A percentile compares a stretch with the other conserved stretches of the same genome.
phyloP scores from a whole-genome alignment of 495 filamentous ascomycete species.

The Pyrenula massariospora region DNA sequence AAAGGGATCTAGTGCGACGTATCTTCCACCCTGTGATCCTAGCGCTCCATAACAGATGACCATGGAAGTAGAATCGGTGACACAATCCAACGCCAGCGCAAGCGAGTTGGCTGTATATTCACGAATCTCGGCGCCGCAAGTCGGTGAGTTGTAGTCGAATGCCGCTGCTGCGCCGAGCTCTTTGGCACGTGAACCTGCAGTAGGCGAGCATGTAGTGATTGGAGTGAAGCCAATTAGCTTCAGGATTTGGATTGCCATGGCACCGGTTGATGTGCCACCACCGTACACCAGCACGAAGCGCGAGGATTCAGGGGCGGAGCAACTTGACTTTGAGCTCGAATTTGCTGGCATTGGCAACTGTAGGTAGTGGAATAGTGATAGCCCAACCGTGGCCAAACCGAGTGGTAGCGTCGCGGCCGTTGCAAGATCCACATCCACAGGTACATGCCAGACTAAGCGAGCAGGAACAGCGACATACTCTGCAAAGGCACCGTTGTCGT shows the following conservation, averaged over 20 bases:
- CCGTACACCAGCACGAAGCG: conserved; percentile 20
- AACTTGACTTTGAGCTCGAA: conserved; percentile 5
- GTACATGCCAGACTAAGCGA: conserved; percentile 25
- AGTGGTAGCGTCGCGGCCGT: conserved; percentile 21
- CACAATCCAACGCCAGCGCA: too few relatives aligned
- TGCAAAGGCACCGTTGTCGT: conserved; percentile 25
- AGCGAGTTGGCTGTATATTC: conserved; percentile 13
- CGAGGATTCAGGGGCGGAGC: conserved; percentile 7
- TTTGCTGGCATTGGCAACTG: background rate
- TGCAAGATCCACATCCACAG: conserved; percentile 12
- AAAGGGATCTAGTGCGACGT: too few relatives aligned
- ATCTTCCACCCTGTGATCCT: too few relatives aligned
- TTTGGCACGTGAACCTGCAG: conserved; percentile 33
- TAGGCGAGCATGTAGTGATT: conserved; percentile 36
- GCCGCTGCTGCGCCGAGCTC: conserved; percentile 32
- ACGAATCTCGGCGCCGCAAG: conserved; percentile 23
- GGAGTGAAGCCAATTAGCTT: conserved; percentile 24
- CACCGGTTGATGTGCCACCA: conserved; percentile 17
- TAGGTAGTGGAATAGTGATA: conserved; percentile 4
- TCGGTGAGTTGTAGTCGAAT: conserved; percentile 36
- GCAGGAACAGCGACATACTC: conserved; percentile 18
- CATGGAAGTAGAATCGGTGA: too few relatives aligned
- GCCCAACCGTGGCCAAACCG: background rate
- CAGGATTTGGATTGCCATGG: conserved; percentile 18
- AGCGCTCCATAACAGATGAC: too few relatives aligned